These are phyloP conservation scores for Metschnikowia aberdeeniae DNA, from an alignment of 805 yeast species.

Conservation along the genomic window DNA sequence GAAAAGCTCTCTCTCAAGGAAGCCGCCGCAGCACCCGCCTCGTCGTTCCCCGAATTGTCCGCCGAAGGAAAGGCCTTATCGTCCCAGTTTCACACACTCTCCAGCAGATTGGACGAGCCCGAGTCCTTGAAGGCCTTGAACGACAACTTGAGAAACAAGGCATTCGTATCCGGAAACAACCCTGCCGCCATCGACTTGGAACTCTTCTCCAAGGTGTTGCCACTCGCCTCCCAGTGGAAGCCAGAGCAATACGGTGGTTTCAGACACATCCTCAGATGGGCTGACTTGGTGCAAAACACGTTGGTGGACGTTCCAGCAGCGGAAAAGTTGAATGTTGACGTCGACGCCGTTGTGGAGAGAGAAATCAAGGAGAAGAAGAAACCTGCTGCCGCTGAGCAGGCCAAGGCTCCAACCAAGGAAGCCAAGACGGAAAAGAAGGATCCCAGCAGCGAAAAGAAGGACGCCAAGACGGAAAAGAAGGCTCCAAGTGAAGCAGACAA, in stretches of 20 bases:
- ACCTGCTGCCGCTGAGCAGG: slow-evolving; percentile 32
- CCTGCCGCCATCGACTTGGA: slow-evolving; percentile 70
- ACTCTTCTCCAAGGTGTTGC: slow-evolving; percentile 63
- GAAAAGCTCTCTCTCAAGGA: slow-evolving; percentile 29
- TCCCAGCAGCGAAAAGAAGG: slow-evolving; percentile 5
- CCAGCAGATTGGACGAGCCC: slow-evolving; percentile 54
- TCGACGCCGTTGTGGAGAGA: slow-evolving; percentile 63
- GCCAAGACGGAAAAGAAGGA: slow-evolving; percentile 7
- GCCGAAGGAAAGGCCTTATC: slow-evolving; percentile 62
- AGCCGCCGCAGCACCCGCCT: slow-evolving; percentile 17
- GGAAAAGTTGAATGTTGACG: slow-evolving; percentile 54
- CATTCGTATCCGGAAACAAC: slow-evolving; percentile 65
- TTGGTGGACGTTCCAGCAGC: slow-evolving; percentile 50
- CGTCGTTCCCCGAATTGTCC: slow-evolving; percentile 27
- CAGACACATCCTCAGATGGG: slow-evolving; percentile 93
- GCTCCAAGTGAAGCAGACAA: slow-evolving; percentile 38
- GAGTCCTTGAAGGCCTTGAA: slow-evolving; percentile 49
- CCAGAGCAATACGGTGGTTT: slow-evolving; percentile 53
- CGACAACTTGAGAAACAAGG: slow-evolving; percentile 59
- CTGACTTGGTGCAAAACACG: slow-evolving; percentile 76
- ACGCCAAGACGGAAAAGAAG: slow-evolving; percentile 7
- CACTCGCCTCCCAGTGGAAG: slow-evolving; percentile 54
- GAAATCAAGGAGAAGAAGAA: slow-evolving; percentile 65
- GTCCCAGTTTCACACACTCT: slow-evolving; percentile 75
- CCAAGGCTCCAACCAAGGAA: slow-evolving; percentile 5